These are phyloP conservation scores for Daldinia childiae DNA, from an alignment of 495 filamentous ascomycete genomes.

Conservation along the genomic window DNA sequence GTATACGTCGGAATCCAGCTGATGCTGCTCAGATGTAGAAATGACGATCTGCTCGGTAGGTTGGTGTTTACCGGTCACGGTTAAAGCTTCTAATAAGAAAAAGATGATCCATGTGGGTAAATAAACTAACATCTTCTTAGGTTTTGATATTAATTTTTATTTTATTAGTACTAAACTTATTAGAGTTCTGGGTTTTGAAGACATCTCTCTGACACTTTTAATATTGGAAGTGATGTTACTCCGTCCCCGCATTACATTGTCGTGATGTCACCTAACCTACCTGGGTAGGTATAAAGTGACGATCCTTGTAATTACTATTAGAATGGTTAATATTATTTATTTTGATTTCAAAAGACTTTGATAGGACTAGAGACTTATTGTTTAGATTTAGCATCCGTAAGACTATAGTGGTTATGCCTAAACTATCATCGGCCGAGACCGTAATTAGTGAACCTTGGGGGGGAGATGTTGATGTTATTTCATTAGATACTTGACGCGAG, in stretches of 20 bases:
- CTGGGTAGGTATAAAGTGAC: background rate
- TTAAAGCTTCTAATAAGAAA: conserved; percentile 10
- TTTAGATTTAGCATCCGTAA: too few relatives aligned
- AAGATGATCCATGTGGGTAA: background rate
- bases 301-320: conserved; percentile 7
- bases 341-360: too few relatives aligned
- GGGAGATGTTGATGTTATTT: too few relatives aligned
- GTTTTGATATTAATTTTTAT: background rate
- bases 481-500: too few relatives aligned
- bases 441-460: too few relatives aligned
- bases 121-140: background rate
- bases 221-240: conserved; percentile 3
- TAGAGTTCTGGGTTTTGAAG: background rate
- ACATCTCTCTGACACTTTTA: background rate
- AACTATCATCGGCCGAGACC: too few relatives aligned
- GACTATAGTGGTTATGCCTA: too few relatives aligned
- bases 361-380: too few relatives aligned
- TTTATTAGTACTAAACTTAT: background rate
- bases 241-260: conserved; percentile 29
- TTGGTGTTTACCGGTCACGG: conserved; percentile 2
- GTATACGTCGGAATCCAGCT: conserved; percentile 15
- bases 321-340: too few relatives aligned
- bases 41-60: conserved; percentile 14
- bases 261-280: conserved; percentile 32
- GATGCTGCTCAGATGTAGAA: background rate